These are phyloP conservation scores for Cenchrus fungigraminus DNA, from an alignment of 176 grass and related monocot species.

Conservation along the genomic window DNA sequence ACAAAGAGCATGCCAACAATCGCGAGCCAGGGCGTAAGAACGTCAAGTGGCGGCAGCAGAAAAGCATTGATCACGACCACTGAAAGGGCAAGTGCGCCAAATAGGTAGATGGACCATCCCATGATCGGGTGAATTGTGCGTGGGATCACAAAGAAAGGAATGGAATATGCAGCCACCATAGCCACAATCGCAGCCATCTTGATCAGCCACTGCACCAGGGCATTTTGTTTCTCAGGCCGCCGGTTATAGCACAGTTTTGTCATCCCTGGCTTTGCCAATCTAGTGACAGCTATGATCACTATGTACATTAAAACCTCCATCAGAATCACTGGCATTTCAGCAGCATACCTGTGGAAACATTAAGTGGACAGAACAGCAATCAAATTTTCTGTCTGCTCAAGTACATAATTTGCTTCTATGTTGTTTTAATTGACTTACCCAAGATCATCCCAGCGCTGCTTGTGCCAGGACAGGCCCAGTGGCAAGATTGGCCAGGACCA, in stretches of 20 bases:
- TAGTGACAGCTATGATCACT: conserved; percentile 62
- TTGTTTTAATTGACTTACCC: conserved; percentile 64
- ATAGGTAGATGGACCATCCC: conserved; percentile 86
- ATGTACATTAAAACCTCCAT: conserved; percentile 74
- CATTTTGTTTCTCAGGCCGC: conserved; percentile 68
- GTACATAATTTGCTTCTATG: background rate
- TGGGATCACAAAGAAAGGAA: conserved; percentile 90
- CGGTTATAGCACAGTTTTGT: conserved; percentile 77
- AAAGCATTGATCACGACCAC: conserved; percentile 69
- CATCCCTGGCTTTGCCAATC: conserved; percentile 68
- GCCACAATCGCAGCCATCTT: conserved; percentile 60
- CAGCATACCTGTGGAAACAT: conserved; percentile 66
- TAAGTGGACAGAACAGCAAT: conserved; percentile 22
- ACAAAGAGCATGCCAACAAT: conserved; percentile 60
- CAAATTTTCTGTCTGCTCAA: background rate
- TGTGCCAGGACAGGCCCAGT: conserved; percentile 92
- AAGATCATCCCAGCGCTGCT: conserved; percentile 80
- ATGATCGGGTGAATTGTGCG: conserved; percentile 85
- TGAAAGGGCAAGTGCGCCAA: conserved; percentile 68
- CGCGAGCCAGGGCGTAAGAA: conserved; percentile 68
- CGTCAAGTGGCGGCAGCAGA: conserved; percentile 65
- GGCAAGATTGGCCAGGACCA: conserved; percentile 99
- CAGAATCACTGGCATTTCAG: conserved; percentile 79
- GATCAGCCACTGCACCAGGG: conserved; percentile 66
- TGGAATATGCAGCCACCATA: conserved; percentile 62